Conservation (phyloP, 108 stramenopile species). For the Pseudonitzschia multiseries region DNA sequence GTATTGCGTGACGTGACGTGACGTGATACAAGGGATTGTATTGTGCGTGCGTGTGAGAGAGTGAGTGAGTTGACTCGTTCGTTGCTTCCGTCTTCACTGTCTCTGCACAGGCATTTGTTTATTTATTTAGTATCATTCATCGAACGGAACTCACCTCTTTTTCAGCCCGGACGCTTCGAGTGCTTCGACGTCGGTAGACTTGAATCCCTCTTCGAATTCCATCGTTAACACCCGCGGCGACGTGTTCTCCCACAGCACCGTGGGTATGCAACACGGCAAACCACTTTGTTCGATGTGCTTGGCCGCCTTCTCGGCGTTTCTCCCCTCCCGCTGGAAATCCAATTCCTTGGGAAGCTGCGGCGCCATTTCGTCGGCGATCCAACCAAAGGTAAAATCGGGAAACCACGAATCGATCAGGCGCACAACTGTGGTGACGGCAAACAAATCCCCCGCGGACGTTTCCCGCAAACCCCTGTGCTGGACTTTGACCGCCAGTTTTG, state of each 20-base stretch:
- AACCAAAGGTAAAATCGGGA: slow-evolving; percentile 88
- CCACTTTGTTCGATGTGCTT: slow-evolving; percentile 46
- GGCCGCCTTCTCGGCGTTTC: slow-evolving; percentile 76
- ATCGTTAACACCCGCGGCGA: slow-evolving; percentile 88
- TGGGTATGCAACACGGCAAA: slow-evolving; percentile 76
- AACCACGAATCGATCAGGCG: slow-evolving; percentile 68
- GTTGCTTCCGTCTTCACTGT: neutral
- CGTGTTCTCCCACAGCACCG: slow-evolving; percentile 63
- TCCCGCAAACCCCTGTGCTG: slow-evolving; percentile 91
- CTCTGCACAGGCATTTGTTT: too few species aligned
- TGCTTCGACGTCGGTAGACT: slow-evolving; percentile 72
- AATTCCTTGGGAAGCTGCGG: slow-evolving; percentile 90
- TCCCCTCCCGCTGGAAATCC: slow-evolving; percentile 84
- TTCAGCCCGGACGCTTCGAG: slow-evolving; percentile 60
- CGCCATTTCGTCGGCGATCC: slow-evolving; percentile 95
- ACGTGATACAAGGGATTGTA: neutral
- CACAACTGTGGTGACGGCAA: slow-evolving; percentile 75
- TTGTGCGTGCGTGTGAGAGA: neutral
- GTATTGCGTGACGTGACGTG: too few species aligned
- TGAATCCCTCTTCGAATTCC: slow-evolving; percentile 92
- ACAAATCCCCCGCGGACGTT: slow-evolving; percentile 80
- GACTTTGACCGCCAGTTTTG: slow-evolving; percentile 88
- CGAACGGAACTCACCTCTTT: slow-evolving; percentile 27
- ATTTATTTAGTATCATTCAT: too few species aligned
- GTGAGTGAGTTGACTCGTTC: neutral